Conservation (phyloP, 441 rosid genomes). For the Pelargonium citronellum region DNA sequence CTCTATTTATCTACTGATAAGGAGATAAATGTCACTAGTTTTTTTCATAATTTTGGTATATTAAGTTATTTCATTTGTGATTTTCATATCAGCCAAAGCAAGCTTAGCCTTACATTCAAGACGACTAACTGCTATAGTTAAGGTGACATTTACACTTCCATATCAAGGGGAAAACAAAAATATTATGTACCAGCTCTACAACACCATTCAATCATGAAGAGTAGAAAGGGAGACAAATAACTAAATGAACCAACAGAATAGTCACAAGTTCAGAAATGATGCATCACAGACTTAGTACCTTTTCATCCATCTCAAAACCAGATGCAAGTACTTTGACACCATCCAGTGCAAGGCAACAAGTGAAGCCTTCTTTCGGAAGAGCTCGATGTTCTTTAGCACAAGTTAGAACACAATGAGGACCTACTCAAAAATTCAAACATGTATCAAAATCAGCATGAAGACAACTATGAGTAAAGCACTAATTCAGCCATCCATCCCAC, state of each 20-base stretch:
- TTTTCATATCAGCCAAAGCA: constrained; percentile 1
- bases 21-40: neutral
- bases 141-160: neutral
- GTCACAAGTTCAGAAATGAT: neutral
- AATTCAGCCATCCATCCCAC: neutral
- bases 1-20: too few relatives aligned
- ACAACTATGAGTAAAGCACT: neutral
- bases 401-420: constrained; percentile 89
- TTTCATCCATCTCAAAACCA: constrained; percentile 77
- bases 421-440: constrained; percentile 30
- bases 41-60: neutral
- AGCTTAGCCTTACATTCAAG: neutral
- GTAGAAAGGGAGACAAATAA: neutral
- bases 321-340: constrained; percentile 85
- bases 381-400: constrained; percentile 79
- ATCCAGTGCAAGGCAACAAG: constrained; percentile 97
- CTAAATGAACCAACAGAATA: constrained; percentile 3
- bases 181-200: neutral
- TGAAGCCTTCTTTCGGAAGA: constrained; percentile 66
- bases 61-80: neutral
- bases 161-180: neutral
- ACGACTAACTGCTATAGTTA: neutral
- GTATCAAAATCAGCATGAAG: constrained; percentile 12
- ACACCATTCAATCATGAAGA: neutral
- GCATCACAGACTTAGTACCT: constrained; percentile 40